Conservation (phyloP, 179 eudicot genomes). For the Nepenthes alata region DNA sequence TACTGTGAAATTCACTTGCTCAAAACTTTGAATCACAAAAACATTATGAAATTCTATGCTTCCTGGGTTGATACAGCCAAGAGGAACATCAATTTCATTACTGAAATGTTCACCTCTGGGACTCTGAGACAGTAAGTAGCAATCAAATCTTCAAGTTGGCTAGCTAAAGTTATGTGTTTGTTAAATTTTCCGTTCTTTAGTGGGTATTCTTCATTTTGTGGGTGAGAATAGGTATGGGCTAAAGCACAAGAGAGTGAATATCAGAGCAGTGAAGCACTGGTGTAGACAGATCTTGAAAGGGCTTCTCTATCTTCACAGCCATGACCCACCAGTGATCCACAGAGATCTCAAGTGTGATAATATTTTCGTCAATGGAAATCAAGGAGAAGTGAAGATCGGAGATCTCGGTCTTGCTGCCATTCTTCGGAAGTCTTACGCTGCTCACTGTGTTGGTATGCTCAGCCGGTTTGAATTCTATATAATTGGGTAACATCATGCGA, state of each 20-base stretch:
- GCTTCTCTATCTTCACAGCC: slow-evolving; percentile 24
- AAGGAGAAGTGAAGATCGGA: slow-evolving; percentile 26
- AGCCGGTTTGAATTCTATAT: neutral
- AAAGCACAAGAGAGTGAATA: slow-evolving; percentile 12
- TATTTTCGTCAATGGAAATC: slow-evolving; percentile 26
- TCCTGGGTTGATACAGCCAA: slow-evolving; percentile 27
- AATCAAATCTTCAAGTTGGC: neutral
- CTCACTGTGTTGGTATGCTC: slow-evolving; percentile 13
- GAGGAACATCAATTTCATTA: slow-evolving; percentile 30
- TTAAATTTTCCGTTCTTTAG: neutral
- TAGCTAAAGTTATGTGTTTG: neutral
- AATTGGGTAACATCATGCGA: neutral
- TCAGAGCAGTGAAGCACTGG: slow-evolving; percentile 24
- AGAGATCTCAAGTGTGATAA: slow-evolving; percentile 32
- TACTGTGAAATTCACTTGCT: slow-evolving; percentile 35
- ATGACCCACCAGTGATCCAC: slow-evolving; percentile 24
- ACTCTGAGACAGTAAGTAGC: slow-evolving; percentile 27
- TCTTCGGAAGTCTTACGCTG: slow-evolving; percentile 11
- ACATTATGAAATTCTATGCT: slow-evolving; percentile 27
- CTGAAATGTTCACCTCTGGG: slow-evolving; percentile 36
- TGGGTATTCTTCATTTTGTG: neutral
- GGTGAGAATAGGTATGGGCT: slow-evolving; percentile 12
- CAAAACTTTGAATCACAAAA: slow-evolving; percentile 22
- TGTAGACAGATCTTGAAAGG: slow-evolving; percentile 26
- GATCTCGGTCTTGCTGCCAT: slow-evolving; percentile 27